Base-by-base conservation (phyloP, 352 stramenopile species). In the Phytopythium aichiense region DNA sequence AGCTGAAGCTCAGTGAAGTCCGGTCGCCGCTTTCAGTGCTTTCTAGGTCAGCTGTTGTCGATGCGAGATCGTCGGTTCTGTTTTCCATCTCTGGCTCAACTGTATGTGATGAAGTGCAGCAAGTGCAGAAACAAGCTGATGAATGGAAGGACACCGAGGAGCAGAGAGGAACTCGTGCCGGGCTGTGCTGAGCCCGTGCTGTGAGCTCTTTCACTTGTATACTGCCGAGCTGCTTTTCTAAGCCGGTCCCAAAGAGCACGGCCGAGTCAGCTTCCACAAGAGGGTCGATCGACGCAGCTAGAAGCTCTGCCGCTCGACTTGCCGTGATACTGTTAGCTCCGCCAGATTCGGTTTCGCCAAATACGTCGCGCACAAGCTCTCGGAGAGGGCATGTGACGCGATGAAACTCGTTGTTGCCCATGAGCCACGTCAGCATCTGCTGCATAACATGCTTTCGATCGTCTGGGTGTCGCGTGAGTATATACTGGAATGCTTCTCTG, bases 361-460 rank as follows among this genome's bases (percentile, higher is more conserved):
- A 71, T 0, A 77, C 64, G 6, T 65, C 65, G 8, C 61, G 60
- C 50, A 72, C 70, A 45, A 72, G 67, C 2, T 69, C 59, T 4
- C 59, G 72, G 12, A 77, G 56, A 8, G 64, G 60, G 13, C 70
- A 77, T 0, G 64, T 59, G 2, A 74, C 69, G 1, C 63, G 57
- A 25, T 72, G 67, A 1, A 62, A 60, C 51, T 77, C 72, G 45
- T 76, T 75, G 42, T 74, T 73, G 54, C 60, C 59, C 2, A 79
- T 61, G n/a, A 71, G 65, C 28, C 63, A 61, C 6, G 70, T 68
- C 48, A 80, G 61, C 42, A 80, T 77, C 46, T 74, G 67, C 11
- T 53, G 54, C 22, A 78, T 67, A 8, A 81, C 70, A 22, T 67
- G 65, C 28, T 68, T 65, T 7, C 68, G 67, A 28, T 84, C 72